A percentile compares a stretch with the other conserved stretches of the same genome.
phyloP scores from a whole-genome alignment of 768 basidiomycete genomes.

The Trametes cingulata region DNA sequence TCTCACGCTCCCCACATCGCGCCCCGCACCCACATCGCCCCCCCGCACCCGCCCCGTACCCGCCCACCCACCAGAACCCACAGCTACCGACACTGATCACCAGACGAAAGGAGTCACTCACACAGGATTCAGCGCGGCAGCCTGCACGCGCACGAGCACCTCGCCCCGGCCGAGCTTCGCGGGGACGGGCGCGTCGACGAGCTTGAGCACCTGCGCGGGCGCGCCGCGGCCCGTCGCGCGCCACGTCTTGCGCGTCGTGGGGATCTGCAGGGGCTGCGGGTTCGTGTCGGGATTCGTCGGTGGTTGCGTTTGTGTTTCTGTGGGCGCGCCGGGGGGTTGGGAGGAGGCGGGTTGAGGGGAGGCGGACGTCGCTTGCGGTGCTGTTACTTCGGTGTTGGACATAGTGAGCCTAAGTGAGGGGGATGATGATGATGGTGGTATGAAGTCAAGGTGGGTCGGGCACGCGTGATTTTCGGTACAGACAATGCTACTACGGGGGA shows the following conservation, averaged over 20 bases:
- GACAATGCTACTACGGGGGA: too few relatives aligned
- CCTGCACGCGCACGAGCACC: slow-evolving; percentile 52
- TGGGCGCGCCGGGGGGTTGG: not conserved
- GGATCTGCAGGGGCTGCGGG: not conserved
- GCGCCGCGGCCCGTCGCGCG: slow-evolving; percentile 29
- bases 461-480: too few relatives aligned
- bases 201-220: slow-evolving; percentile 33
- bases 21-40: not conserved
- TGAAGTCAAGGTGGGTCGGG: not conserved
- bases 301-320: too few relatives aligned
- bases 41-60: not conserved
- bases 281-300: not conserved
- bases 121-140: slow-evolving; percentile 70
- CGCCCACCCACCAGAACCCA: not conserved
- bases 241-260: slow-evolving; percentile 33
- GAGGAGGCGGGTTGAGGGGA: not conserved
- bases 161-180: slow-evolving; percentile 38
- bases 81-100: not conserved
- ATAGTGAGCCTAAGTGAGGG: not conserved
- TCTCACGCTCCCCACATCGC: not conserved
- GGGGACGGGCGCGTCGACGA: slow-evolving; percentile 34
- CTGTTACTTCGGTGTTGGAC: not conserved
- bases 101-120: slow-evolving; percentile 32
- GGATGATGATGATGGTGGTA: not conserved
- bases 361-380: too few relatives aligned